Evolutionary conservation across 2,329 filamentous ascomycete species (phyloP).

Genomic region (Sporothrix variecibatus): DNA sequence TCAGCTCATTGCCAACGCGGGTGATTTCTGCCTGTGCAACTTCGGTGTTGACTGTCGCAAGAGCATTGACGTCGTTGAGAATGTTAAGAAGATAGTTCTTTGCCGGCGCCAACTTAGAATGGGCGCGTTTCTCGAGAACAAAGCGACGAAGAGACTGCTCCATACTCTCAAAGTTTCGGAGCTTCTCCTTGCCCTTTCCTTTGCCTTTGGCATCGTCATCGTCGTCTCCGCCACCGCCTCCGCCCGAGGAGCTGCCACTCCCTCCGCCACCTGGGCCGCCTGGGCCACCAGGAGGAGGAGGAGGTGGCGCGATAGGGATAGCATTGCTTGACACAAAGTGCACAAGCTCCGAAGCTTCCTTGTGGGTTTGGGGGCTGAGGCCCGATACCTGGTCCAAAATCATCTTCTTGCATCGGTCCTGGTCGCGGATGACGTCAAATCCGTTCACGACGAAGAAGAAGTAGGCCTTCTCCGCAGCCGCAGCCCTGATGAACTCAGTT

Average conservation of each 20-base stretch:
- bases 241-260: conserved; percentile 55
- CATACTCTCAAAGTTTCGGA: conserved; percentile 84
- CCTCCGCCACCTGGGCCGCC: conserved; percentile 57
- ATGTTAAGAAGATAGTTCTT: conserved; percentile 95
- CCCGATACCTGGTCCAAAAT: conserved; percentile 86
- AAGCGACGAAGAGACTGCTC: conserved; percentile 89
- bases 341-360: conserved; percentile 88
- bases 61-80: conserved; percentile 77
- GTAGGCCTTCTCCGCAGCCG: conserved; percentile 94
- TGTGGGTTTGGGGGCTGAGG: conserved; percentile 89
- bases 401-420: conserved; percentile 86
- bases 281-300: conserved; percentile 57
- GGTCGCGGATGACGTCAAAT: conserved; percentile 90
- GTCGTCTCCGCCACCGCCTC: conserved; percentile 57
- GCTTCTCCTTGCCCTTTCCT: conserved; percentile 84
- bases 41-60: conserved; percentile 85
- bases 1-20: conserved; percentile 76
- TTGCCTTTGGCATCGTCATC: conserved; percentile 68
- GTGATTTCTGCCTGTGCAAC: conserved; percentile 84
- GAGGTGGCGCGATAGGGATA: conserved; percentile 70
- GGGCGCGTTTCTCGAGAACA: conserved; percentile 90
- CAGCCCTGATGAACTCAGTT: conserved; percentile 96
- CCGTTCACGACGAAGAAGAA: conserved; percentile 99
- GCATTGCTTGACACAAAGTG: conserved; percentile 98
- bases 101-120: conserved; percentile 92